Percentiles rank a stretch among this genome's conserved stretches.
These are phyloP conservation scores for Eragrostis nindensis DNA, from an alignment of 176 grass and related monocot genomes.

Conservation along the genomic window DNA sequence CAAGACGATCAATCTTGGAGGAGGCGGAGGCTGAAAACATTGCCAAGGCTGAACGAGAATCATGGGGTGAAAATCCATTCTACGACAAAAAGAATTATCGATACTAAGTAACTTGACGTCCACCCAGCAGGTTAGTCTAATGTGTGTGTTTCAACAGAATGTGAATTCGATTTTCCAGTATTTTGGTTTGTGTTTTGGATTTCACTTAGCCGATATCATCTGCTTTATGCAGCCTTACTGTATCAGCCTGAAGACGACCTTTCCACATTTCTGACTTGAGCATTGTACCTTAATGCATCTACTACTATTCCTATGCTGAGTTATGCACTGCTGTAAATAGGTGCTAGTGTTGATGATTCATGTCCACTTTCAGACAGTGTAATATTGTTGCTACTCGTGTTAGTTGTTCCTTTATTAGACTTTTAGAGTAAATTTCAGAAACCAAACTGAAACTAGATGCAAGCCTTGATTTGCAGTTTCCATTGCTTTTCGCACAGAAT, in stretches of 20 bases:
- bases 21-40: too few species aligned
- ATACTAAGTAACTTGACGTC: slow-evolving; percentile 22
- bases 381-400: neutral
- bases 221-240: slow-evolving; percentile 11
- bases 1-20: slow-evolving; percentile 63
- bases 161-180: neutral
- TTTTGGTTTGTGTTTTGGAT: neutral
- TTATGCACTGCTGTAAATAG: slow-evolving; percentile 44
- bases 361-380: neutral
- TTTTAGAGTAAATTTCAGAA: too few species aligned
- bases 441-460: too few species aligned
- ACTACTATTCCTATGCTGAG: neutral
- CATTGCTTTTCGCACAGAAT: neutral
- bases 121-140: slow-evolving; percentile 13
- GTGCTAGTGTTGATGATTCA: neutral
- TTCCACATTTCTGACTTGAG: slow-evolving; percentile 21
- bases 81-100: slow-evolving; percentile 64
- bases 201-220: neutral
- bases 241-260: slow-evolving; percentile 9
- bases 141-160: neutral
- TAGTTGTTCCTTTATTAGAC: too few species aligned
- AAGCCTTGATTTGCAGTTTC: neutral
- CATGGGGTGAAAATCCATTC: slow-evolving; percentile 73
- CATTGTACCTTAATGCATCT: slow-evolving; percentile 20
- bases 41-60: slow-evolving; percentile 77